Evolutionary conservation across 441 rosid genomes (phyloP).

Genomic region (Jatropha podagrica): DNA sequence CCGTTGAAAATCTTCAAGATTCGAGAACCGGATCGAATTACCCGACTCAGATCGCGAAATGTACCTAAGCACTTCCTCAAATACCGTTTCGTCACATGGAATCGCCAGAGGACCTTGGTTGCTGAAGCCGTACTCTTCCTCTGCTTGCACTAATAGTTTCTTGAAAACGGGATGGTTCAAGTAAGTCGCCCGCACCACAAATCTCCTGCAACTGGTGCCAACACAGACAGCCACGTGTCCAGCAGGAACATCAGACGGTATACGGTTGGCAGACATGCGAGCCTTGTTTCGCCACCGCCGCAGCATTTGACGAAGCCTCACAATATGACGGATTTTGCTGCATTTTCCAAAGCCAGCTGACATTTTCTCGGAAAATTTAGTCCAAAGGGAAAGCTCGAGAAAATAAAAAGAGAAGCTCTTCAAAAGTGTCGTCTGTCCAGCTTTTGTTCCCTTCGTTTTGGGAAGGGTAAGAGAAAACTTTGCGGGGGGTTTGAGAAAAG

Average conservation of each 20-base stretch:
- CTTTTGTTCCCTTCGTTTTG: conserved; percentile 2
- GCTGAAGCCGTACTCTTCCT: conserved; percentile 84
- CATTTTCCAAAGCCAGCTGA: conserved; percentile 58
- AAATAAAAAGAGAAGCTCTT: background rate
- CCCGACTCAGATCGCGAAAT: conserved; percentile 60
- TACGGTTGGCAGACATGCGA: conserved; percentile 47
- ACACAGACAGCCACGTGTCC: conserved; percentile 93
- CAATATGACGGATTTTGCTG: conserved; percentile 92
- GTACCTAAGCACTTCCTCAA: conserved; percentile 66
- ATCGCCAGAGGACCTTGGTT: conserved; percentile 75
- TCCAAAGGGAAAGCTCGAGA: background rate
- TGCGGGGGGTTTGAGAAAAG: conserved; percentile 25
- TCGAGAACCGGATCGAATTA: conserved; percentile 39
- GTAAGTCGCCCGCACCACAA: conserved; percentile 77
- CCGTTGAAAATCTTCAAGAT: conserved; percentile 52
- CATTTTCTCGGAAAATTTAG: conserved; percentile 36
- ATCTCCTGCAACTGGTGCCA: conserved; percentile 65
- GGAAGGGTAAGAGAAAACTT: conserved; percentile 2
- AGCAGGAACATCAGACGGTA: conserved; percentile 82
- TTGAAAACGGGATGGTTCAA: conserved; percentile 81
- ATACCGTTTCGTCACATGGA: conserved; percentile 86
- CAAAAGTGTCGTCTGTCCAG: background rate
- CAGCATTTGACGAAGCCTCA: conserved; percentile 79
- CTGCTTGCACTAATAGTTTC: conserved; percentile 64
- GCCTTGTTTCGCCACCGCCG: conserved; percentile 87